A percentile compares a stretch with the other conserved stretches of the same genome.
phyloP scores from a whole-genome alignment of 2,329 filamentous ascomycete genomes.

The Botryotinia narcissicola region DNA sequence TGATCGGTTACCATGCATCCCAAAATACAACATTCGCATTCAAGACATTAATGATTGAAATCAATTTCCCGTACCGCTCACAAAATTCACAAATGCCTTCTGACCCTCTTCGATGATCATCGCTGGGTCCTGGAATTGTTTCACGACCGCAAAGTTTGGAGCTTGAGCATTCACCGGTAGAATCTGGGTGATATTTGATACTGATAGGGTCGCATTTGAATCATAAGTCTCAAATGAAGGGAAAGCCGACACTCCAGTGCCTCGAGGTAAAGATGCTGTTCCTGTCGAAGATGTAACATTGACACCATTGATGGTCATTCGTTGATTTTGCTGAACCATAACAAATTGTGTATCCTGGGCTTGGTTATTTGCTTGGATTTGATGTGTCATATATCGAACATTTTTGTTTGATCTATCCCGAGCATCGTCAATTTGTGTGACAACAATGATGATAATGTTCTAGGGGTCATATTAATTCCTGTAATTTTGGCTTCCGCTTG shows the following conservation, averaged over 20 bases:
- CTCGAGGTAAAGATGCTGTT: constrained; percentile 11
- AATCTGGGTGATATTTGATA: constrained; percentile 24
- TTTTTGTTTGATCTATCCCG: constrained; percentile 27
- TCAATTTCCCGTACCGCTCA: neutral
- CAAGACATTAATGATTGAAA: neutral
- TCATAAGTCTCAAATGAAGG: constrained; percentile 17
- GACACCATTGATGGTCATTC: constrained; percentile 23
- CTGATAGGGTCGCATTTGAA: constrained; percentile 18
- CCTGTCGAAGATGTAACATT: neutral
- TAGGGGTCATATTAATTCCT: constrained; percentile 25
- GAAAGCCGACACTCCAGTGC: neutral
- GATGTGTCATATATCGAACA: constrained; percentile 32
- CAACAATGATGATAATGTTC: constrained; percentile 36
- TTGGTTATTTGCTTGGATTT: constrained; percentile 31
- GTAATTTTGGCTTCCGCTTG: neutral
- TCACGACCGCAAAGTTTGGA: constrained; percentile 25
- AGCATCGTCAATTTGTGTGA: constrained; percentile 33
- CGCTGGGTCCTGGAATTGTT: constrained; percentile 28
- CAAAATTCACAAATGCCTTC: constrained; percentile 25
- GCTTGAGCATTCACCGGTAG: constrained; percentile 25
- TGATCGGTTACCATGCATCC: neutral
- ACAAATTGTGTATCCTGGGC: constrained; percentile 23
- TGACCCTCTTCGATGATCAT: constrained; percentile 32
- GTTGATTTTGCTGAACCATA: constrained; percentile 27
- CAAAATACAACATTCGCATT: neutral